Evolutionary conservation across 345 rosid genomes (phyloP), one percentile per base, ranked within the genome.

Genomic region (Populus deltoides): DNA sequence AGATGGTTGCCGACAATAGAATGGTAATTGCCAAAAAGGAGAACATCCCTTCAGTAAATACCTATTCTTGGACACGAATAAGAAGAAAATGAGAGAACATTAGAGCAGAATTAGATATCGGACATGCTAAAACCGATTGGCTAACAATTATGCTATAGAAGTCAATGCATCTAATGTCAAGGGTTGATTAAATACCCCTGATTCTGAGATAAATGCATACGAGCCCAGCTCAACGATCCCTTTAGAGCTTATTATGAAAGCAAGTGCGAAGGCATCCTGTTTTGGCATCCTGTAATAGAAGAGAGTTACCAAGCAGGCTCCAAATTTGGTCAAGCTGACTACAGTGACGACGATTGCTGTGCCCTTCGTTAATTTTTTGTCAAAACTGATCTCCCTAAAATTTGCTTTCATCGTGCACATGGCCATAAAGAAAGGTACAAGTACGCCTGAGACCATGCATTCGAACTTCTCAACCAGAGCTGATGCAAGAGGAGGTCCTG

Each of bases 401-500:
- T 86, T 78, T n/a, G 81, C 47, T 38, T 88, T 86, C 16, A 77
- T 66, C 27, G 82, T 7, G 0, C 86, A 57, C 6, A 83, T 80
- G 12, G 86, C 41, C 10, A 77, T 79, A 57, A 43, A 27, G 8
- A 81, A 22, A 2, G 87, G 87, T 47, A 85, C 53, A 27, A 89
- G 62, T 10, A 87, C 39, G 5, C 85, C 85, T 27, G 38, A 25
- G 15, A 80, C 70, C 33, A 89, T 10, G 33, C 79, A 12, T 4
- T 83, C 87, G 1, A 87, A 72, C 55, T 70, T 89, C 7, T 79
- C 82, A 1, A 77, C 77, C 63, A 89, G 65, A 3, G 80, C 45
- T 18, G 90, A 85, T 38, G 88, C 90, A 45, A 89, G 16, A 0
- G 90, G 89, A 0, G 90, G 87, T 0, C 89, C 91, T 3, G 81